Conservation (phyloP, 2,329 filamentous ascomycete species). For the Westerdykella sp. region DNA sequence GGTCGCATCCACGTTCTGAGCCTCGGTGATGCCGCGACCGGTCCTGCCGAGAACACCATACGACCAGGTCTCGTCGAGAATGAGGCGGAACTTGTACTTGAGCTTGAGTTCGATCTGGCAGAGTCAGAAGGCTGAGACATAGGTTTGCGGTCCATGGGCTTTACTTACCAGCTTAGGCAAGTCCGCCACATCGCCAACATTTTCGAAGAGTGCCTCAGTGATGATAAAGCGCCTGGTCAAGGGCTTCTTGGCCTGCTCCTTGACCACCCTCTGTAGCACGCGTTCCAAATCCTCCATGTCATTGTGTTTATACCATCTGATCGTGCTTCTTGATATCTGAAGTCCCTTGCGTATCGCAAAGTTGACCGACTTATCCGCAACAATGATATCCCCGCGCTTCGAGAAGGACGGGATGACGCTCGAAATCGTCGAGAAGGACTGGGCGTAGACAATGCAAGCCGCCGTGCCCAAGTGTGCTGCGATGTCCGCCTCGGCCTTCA, state of each 20-base stretch:
- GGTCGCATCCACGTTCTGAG: constrained; percentile 88
- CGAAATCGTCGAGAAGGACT: constrained; percentile 94
- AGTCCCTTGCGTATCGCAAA: constrained; percentile 91
- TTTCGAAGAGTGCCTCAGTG: constrained; percentile 91
- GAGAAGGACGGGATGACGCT: constrained; percentile 95
- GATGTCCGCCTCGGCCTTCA: constrained; percentile 93
- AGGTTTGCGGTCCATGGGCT: background rate
- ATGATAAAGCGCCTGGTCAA: constrained; percentile 92
- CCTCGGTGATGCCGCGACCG: constrained; percentile 87
- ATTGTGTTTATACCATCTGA: constrained; percentile 92
- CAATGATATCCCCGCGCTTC: constrained; percentile 94
- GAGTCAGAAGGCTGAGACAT: constrained; percentile 1
- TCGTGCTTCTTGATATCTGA: constrained; percentile 83
- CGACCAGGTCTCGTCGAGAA: constrained; percentile 95
- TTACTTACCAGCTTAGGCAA: constrained; percentile 68
- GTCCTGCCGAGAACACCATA: constrained; percentile 91
- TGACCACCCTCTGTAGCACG: constrained; percentile 75
- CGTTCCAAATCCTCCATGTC: constrained; percentile 90
- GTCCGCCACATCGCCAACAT: constrained; percentile 75
- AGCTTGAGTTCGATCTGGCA: constrained; percentile 79
- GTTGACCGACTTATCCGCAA: constrained; percentile 89
- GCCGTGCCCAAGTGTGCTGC: constrained; percentile 82
- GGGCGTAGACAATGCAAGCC: constrained; percentile 89
- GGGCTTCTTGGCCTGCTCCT: constrained; percentile 82
- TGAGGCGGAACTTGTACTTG: constrained; percentile 95